Evolutionary conservation across 2,329 filamentous ascomycete species (phyloP).

Genomic region (Mycosphaerella sp.): DNA sequence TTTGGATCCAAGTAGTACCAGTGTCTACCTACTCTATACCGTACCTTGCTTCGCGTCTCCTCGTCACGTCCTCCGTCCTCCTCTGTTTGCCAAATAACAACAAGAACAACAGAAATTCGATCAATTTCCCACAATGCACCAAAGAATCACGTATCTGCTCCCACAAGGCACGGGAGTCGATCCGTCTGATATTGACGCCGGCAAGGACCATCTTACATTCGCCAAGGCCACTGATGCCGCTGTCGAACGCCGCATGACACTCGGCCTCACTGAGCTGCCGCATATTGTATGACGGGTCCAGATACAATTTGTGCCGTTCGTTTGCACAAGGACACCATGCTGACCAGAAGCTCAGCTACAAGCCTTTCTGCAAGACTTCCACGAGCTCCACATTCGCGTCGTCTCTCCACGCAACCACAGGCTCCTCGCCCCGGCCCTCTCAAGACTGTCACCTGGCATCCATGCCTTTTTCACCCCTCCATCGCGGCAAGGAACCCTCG

Average conservation of each 20-base stretch:
- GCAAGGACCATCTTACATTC: slow-evolving; percentile 50
- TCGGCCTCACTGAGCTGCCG: slow-evolving; percentile 68
- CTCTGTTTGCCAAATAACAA: no score
- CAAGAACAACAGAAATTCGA: no score
- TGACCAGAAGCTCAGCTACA: slow-evolving; percentile 45
- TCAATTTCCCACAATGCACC: slow-evolving; percentile 53
- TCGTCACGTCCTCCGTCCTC: no score
- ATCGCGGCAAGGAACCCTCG: slow-evolving; percentile 27
- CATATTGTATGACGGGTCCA: slow-evolving; percentile 44
- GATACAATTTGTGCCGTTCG: no score
- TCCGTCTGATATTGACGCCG: slow-evolving; percentile 56
- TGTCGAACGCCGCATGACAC: slow-evolving; percentile 72
- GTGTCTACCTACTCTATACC: no score
- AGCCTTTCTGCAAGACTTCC: slow-evolving; percentile 55
- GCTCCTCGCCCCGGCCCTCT: slow-evolving; percentile 63
- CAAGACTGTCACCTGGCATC: slow-evolving; percentile 70
- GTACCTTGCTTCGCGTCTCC: no score
- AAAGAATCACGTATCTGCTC: slow-evolving; percentile 70
- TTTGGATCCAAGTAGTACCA: no score
- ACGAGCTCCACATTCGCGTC: slow-evolving; percentile 77
- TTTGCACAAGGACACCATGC: not conserved
- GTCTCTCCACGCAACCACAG: slow-evolving; percentile 54
- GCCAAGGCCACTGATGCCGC: slow-evolving; percentile 55
- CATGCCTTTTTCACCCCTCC: slow-evolving; percentile 70
- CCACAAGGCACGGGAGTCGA: slow-evolving; percentile 58